These are phyloP conservation scores for Suillus subaureus DNA, from an alignment of 768 basidiomycete genomes.

Conservation along the genomic window DNA sequence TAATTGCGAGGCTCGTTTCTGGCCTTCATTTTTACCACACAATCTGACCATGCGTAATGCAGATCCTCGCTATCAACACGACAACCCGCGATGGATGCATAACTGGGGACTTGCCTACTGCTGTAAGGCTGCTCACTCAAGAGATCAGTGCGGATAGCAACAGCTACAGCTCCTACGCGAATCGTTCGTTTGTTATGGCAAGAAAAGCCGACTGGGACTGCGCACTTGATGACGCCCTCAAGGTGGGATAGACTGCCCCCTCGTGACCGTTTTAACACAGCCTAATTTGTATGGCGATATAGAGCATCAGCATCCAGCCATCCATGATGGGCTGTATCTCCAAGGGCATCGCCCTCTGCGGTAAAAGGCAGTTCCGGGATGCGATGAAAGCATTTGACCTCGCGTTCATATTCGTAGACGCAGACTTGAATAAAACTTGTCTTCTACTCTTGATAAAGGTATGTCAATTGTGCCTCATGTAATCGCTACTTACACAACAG, in stretches of 20 bases:
- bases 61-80: neutral
- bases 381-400: conserved; percentile 5
- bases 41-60: neutral
- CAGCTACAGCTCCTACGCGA: neutral
- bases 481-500: neutral
- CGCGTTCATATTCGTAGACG: neutral
- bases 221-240: neutral
- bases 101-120: neutral
- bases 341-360: neutral
- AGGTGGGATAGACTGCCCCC: neutral
- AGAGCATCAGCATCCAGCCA: neutral
- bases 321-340: neutral
- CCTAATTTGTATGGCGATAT: no score
- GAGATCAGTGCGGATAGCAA: neutral
- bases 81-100: neutral
- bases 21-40: neutral
- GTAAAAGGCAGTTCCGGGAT: neutral
- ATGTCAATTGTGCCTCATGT: neutral
- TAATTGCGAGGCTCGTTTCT: neutral
- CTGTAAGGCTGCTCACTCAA: neutral
- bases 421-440: neutral
- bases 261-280: neutral
- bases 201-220: neutral
- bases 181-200: neutral
- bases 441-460: neutral